Evolutionary conservation across 2,329 filamentous ascomycete species (phyloP).

Genomic region (Xylariomycetidae sp.): DNA sequence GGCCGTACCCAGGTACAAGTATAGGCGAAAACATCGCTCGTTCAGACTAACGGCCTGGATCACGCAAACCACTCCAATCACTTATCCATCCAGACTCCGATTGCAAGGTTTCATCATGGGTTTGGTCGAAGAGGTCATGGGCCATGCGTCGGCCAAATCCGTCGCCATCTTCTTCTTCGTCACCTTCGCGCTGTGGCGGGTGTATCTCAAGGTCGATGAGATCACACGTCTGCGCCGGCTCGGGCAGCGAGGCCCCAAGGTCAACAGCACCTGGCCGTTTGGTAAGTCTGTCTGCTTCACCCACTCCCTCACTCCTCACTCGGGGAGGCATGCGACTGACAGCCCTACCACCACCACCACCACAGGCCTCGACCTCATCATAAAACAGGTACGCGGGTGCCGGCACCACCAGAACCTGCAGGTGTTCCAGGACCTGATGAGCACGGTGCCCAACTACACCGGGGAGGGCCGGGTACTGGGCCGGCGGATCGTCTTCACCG

Average conservation of each 20-base stretch:
- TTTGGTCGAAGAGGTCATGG: conserved; percentile 42
- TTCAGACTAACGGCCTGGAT: neutral
- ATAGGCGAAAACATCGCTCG: neutral
- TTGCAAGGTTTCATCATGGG: conserved; percentile 32
- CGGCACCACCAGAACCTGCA: conserved; percentile 51
- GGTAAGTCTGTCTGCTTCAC: conserved; percentile 29
- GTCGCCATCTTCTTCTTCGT: conserved; percentile 31
- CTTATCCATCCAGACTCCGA: neutral
- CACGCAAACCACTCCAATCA: neutral
- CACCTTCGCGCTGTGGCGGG: conserved; percentile 32
- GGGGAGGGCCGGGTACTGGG: conserved; percentile 51
- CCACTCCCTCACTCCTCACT: neutral
- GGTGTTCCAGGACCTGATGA: conserved; percentile 53
- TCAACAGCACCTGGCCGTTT: conserved; percentile 36
- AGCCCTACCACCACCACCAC: neutral
- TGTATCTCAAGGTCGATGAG: conserved; percentile 33
- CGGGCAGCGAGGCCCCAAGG: conserved; percentile 31
- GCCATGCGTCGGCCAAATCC: conserved; percentile 36
- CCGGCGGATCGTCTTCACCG: conserved; percentile 64
- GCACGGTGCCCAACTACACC: conserved; percentile 43
- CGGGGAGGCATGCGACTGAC: neutral
- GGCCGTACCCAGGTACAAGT: neutral
- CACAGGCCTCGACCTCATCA: conserved; percentile 61
- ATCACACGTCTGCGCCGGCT: conserved; percentile 39
- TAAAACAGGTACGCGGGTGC: conserved; percentile 46